Conservation (phyloP, 371 early-diverging fungal species). For the Nematocida major region DNA sequence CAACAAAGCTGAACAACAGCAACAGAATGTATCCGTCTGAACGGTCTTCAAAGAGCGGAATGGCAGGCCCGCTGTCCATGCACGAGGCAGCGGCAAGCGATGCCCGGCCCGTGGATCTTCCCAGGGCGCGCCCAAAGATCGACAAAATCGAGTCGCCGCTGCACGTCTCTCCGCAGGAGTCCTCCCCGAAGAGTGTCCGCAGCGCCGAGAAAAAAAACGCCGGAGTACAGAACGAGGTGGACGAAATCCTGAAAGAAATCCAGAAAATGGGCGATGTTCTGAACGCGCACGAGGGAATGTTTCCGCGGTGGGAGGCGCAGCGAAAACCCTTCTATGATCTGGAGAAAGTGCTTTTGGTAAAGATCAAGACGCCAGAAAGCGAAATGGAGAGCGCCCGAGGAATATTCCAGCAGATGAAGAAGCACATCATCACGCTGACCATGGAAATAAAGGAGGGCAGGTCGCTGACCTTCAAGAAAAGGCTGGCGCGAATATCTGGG, state of each 20-base stretch:
- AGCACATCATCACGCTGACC: conserved; percentile 14
- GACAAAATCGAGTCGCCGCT: conserved; percentile 6
- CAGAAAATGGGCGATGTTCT: conserved; percentile 25
- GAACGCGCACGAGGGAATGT: conserved; percentile 6
- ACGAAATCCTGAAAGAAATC: conserved; percentile 1
- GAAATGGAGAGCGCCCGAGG: conserved; percentile 12
- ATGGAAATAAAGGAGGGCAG: conserved; percentile 31
- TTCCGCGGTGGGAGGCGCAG: conserved; percentile 36
- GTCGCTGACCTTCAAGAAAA: conserved; percentile 9
- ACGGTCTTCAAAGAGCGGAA: neutral
- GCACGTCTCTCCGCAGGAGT: neutral
- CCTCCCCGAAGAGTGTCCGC: too few relatives aligned
- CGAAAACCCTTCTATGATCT: conserved; percentile 22
- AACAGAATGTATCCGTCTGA: neutral
- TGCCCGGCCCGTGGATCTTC: neutral
- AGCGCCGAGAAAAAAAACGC: neutral
- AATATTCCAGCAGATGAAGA: conserved; percentile 49
- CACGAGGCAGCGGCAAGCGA: neutral
- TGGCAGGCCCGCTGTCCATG: neutral
- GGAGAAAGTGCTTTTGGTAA: neutral
- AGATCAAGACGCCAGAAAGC: neutral
- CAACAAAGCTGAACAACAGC: conserved; percentile 28
- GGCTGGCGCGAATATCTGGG: conserved; percentile 17
- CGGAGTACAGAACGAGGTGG: neutral
- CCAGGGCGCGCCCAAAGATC: neutral